Evolutionary conservation across 345 rosid species (phyloP), one percentile per base, ranked within the genome.

Genomic region (Populus deltoides): DNA sequence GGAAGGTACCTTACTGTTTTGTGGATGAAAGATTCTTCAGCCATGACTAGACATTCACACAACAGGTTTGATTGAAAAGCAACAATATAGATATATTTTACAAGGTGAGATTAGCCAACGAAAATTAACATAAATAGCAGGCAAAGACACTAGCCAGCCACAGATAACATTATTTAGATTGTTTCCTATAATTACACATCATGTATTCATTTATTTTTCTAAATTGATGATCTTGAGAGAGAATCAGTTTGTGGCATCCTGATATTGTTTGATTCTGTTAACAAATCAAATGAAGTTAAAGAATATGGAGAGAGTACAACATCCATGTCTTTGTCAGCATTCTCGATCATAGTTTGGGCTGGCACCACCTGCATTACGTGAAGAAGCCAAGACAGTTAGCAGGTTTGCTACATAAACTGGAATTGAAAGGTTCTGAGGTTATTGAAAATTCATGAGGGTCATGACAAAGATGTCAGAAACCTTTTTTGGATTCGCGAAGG

Each of bases 401-500:
- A 59, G 16, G 10, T 59, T 24, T 24, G 24, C 15, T 9, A 10
- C 8, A 36, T 68, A 24, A 33, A 33, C 36, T 22, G 71, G 39
- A 41, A 36, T 6, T 5, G 45, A 68, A 20, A 31, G 16, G 41
- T 10, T 22, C 36, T 31, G 18, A 0, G 25, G 8, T 8, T 7
- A 18, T 17, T 38, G 39, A 1, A 15, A 38, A 10, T 20, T 24
- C 2, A 4, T 11, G 15, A 29, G 43, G 20, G 45, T 10, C 3
- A 67, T 22, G 69, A 68, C 11, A 36, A 53, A 67, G 31, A 45
- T 59, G 22, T 36, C 27, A 25, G 29, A 69, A 81, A 93, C 98
- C 98, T 93, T 96, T 31, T 79, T 79, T 29, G 97, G 95, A 18
- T 89, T 74, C 8, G 77, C 29, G 81, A 93, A 93, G 74, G 99